Base-by-base conservation (phyloP, 176 grass and related monocot species). In the Pontederia crassipes region DNA sequence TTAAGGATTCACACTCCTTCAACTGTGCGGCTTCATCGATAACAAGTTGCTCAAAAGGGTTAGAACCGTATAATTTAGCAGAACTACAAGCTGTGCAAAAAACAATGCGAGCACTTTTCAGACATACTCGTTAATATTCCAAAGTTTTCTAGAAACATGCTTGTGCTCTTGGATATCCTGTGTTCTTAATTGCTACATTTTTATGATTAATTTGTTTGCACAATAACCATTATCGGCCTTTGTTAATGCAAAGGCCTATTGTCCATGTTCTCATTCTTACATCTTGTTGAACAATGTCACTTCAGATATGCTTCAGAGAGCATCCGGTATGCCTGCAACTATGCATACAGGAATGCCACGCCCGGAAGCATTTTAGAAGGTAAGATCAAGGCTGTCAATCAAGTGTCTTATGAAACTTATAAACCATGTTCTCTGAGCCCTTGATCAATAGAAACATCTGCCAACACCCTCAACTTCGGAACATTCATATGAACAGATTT, bases 11-110 rank as follows among this genome's bases (percentile, higher is more conserved):
- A n/a, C n/a, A n/a, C n/a, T n/a, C n/a, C n/a, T n/a, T n/a, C n/a
- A n/a, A 67, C 56, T 94, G 89, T 9, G 82, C 81, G 45, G 84
- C 84, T 84, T 93, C 89, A 77, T 94, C 89, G 68, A 94, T 69
- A 54, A 88, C 77, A 14, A 94, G 66, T 60, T 87, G 55, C 27
- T 88, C 54, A 45, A 87, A 27, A 17, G 86, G 75, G 13, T 61
- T 7, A 54, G 67, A 46, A 15, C 73, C 61, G 54, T 66, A 64
- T 52, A 87, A 28, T 65, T 84, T 94, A 27, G 61, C 75, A 12
- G 84, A 88, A 64, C 68, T 81, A 65, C 67, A 82, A 53, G 77
- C 71, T 45, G 84, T 94, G 57, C 78, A 94, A 58, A 94, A 94
- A 69, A 94, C 57, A 51, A 87, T 64, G 53, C 58, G 75, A 60